These are phyloP conservation scores for Claviceps paspali DNA, from an alignment of 2,329 filamentous ascomycete genomes.

Conservation along the genomic window DNA sequence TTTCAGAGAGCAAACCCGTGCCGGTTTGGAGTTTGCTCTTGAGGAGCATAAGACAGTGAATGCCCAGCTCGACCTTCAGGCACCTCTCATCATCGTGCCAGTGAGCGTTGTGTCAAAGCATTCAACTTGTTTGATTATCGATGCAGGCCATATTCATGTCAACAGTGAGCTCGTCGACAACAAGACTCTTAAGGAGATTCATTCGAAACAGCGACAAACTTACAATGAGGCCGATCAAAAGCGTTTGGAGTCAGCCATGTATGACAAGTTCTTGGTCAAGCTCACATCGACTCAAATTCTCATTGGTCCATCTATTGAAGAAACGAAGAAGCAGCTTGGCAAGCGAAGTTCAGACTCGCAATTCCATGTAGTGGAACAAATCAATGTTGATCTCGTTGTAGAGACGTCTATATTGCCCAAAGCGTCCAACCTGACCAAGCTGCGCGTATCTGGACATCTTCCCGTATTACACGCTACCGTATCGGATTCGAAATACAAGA, in stretches of 20 bases:
- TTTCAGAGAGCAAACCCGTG: slow-evolving; percentile 84
- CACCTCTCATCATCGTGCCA: slow-evolving; percentile 88
- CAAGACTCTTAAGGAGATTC: slow-evolving; percentile 74
- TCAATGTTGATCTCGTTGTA: slow-evolving; percentile 95
- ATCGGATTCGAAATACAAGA: slow-evolving; percentile 95
- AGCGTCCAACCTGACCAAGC: slow-evolving; percentile 79
- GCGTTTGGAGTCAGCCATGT: slow-evolving; percentile 83
- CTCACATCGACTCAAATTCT: slow-evolving; percentile 89
- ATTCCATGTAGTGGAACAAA: slow-evolving; percentile 85
- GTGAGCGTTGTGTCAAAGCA: slow-evolving; percentile 73
- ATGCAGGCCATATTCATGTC: slow-evolving; percentile 90
- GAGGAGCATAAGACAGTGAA: slow-evolving; percentile 98
- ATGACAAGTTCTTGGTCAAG: slow-evolving; percentile 90
- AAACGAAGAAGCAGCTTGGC: slow-evolving; percentile 68
- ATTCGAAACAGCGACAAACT: slow-evolving; percentile 73
- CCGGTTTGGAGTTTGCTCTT: slow-evolving; percentile 87
- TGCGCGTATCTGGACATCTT: slow-evolving; percentile 80
- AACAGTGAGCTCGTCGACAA: slow-evolving; percentile 89
- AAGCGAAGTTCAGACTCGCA: slow-evolving; percentile 52
- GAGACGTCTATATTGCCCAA: slow-evolving; percentile 96
- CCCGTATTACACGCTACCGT: slow-evolving; percentile 83
- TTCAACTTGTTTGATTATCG: slow-evolving; percentile 81
- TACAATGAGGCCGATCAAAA: slow-evolving; percentile 85
- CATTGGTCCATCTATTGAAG: slow-evolving; percentile 84
- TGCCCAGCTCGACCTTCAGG: slow-evolving; percentile 86